Conservation (phyloP, 1,284 basidiomycete genomes). For the Austroboletus rostrupii region DNA sequence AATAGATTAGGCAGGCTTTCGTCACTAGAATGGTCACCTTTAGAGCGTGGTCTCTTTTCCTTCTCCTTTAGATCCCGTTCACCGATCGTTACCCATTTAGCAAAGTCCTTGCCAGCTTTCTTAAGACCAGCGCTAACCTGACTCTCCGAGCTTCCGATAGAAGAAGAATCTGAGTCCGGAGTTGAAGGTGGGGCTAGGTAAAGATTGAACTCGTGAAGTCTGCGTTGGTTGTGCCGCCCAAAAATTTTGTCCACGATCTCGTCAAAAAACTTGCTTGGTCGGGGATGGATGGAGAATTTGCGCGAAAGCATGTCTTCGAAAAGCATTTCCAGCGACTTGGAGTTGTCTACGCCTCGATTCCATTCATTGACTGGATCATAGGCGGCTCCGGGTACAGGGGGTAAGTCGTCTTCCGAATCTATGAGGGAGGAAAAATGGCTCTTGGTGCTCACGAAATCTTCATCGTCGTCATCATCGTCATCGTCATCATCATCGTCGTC, state of each 20-base stretch:
- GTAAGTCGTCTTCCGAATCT: slow-evolving; percentile 13
- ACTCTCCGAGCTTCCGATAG: slow-evolving; percentile 23
- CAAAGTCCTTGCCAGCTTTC: slow-evolving; percentile 29
- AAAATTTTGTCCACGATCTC: slow-evolving; percentile 46
- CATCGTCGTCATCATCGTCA: slow-evolving; percentile 15
- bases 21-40: slow-evolving; percentile 25
- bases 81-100: slow-evolving; percentile 32
- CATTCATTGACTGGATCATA: slow-evolving; percentile 33
- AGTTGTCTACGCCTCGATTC: slow-evolving; percentile 33
- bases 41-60: slow-evolving; percentile 20
- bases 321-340: slow-evolving; percentile 44
- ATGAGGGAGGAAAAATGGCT: slow-evolving; percentile 26
- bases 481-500: slow-evolving; percentile 5
- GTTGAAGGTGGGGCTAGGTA: slow-evolving; percentile 47
- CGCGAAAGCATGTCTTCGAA: slow-evolving; percentile 51
- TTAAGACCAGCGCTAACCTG: slow-evolving; percentile 18
- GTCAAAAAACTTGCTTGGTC: slow-evolving; percentile 43
- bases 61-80: slow-evolving; percentile 34
- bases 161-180: slow-evolving; percentile 26
- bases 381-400: not conserved
- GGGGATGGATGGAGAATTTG: slow-evolving; percentile 46
- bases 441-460: slow-evolving; percentile 33
- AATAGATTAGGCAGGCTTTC: slow-evolving; percentile 20
- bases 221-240: slow-evolving; percentile 38
- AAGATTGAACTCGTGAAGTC: slow-evolving; percentile 45